These are phyloP conservation scores for Trichoderma asperelloides DNA, from an alignment of 495 filamentous ascomycete genomes.

Conservation along the genomic window DNA sequence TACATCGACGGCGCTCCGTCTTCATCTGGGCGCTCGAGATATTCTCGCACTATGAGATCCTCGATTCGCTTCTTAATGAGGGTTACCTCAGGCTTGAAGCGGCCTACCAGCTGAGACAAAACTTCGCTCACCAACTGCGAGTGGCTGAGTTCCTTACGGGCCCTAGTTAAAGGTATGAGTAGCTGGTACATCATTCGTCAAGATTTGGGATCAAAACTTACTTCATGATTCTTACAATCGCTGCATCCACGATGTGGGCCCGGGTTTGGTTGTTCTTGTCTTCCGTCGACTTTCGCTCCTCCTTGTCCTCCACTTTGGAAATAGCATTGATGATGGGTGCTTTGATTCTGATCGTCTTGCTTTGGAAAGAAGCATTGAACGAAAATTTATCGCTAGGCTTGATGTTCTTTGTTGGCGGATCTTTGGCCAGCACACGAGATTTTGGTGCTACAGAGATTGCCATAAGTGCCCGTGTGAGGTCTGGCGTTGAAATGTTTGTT, in stretches of 20 bases:
- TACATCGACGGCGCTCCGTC: slow-evolving; percentile 53
- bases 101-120: slow-evolving; percentile 62
- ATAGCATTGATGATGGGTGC: slow-evolving; percentile 56
- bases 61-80: slow-evolving; percentile 96
- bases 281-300: slow-evolving; percentile 80
- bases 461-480: slow-evolving; percentile 75
- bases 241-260: slow-evolving; percentile 72
- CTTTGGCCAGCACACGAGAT: slow-evolving; percentile 71
- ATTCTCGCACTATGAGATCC: slow-evolving; percentile 83
- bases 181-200: neutral
- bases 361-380: slow-evolving; percentile 77
- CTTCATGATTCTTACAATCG: slow-evolving; percentile 95
- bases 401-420: slow-evolving; percentile 73
- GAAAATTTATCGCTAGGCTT: slow-evolving; percentile 71
- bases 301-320: slow-evolving; percentile 77
- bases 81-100: slow-evolving; percentile 81
- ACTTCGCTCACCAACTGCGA: slow-evolving; percentile 78
- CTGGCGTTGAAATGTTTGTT: slow-evolving; percentile 71
- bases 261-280: slow-evolving; percentile 77
- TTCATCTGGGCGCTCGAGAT: slow-evolving; percentile 74
- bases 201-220: slow-evolving; percentile 33
- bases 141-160: slow-evolving; percentile 78
- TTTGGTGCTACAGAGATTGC: slow-evolving; percentile 81
- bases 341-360: slow-evolving; percentile 78
- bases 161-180: slow-evolving; percentile 41